Evolutionary conservation across 139 green algal species (phyloP).

Genomic region (Raphidocelis subcapitata): DNA sequence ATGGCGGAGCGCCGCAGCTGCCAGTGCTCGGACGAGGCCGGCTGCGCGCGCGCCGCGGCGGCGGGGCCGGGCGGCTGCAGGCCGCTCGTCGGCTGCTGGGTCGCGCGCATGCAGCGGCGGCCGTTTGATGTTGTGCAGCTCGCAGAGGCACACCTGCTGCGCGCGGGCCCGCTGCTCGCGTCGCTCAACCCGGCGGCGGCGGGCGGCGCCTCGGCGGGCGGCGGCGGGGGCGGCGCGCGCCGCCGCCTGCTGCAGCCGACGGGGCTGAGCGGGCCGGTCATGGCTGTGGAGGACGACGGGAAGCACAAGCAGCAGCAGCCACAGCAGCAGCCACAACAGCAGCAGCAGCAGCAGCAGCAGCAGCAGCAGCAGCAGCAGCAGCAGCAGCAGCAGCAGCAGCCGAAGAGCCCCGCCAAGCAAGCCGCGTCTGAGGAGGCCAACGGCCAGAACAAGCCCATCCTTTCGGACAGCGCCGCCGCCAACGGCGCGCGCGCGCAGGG

Average conservation of each 20-base stretch:
- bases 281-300: neutral
- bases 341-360: constrained; percentile 2
- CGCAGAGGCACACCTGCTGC: constrained; percentile 14
- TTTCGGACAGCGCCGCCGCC: no score
- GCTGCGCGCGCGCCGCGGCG: neutral
- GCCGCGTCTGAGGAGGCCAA: no score
- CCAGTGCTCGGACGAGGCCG: constrained; percentile 10
- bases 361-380: neutral
- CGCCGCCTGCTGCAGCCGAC: neutral
- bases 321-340: neutral
- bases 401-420: no score
- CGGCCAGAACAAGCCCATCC: no score
- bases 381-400: constrained; percentile 18
- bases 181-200: neutral
- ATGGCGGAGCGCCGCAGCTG: constrained; percentile 22
- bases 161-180: constrained; percentile 4
- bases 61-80: neutral
- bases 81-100: constrained; percentile 24
- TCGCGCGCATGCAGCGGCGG: neutral
- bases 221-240: neutral
- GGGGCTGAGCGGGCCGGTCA: neutral
- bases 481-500: no score
- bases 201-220: neutral
- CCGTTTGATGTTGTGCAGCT: constrained; percentile 12
- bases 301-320: neutral